Evolutionary conservation across 2,329 filamentous ascomycete species (phyloP), one percentile per base, ranked within the genome.

Genomic region (Reticulascus tulasneorum): DNA sequence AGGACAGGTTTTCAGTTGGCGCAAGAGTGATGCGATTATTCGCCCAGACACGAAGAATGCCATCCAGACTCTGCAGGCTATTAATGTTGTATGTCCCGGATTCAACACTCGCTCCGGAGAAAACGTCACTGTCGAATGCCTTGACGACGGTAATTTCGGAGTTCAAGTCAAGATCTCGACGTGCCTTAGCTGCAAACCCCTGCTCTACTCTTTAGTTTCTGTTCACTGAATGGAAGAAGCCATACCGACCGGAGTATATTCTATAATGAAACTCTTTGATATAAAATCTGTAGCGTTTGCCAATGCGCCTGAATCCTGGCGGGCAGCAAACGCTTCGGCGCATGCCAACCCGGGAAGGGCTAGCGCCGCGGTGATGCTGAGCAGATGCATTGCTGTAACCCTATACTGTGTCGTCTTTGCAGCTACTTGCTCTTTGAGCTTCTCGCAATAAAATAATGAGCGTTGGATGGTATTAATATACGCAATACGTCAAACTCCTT

Each of bases 31-130:
- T 34, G 18, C 32, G 24, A 40, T 41, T 33, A 25, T 45, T 59
- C 33, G 52, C 51, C 61, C 61, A 65, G 13, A 62, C 60, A 21
- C 60, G 62, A 29, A 54, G 19, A 56, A 63, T 47, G 11, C 46
- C 54, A 18, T 46, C 45, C 17, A 58, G 38, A 13, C 32, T 42
- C 30, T 40, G 38, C 26, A 82, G 40, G 33, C 39, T 38, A 25
- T 65, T 38, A 37, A 55, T 32, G 29, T 49, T 49, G 38, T 47
- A 47, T 27, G 41, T 45, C 18, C 51, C 52, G 5, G 51, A 50
- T 42, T 55, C 47, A 18, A 57, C 47, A 36, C 46, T 55, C 21
- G 52, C 54, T 23, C 53, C 54, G 7, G 48, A 48, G 38, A 57
- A 57, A 23, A 57, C 40, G 11, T 42, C 37, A 19, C 45, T 54